Evolutionary conservation across 225 moss, liverwort and hornwort genomes (phyloP).

Genomic region (Polytrichum commune): DNA sequence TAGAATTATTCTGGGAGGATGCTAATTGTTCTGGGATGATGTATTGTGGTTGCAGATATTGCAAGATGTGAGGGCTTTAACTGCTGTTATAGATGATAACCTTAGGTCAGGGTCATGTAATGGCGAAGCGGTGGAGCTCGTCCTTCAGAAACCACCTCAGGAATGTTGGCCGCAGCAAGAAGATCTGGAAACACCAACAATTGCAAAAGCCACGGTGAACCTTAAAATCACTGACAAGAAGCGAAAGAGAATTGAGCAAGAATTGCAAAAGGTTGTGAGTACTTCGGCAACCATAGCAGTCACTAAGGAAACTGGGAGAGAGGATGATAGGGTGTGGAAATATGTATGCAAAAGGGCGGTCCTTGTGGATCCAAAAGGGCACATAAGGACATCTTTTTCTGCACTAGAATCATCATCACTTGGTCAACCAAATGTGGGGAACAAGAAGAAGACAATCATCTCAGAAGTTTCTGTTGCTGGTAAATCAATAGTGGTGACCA

Average conservation of each 20-base stretch:
- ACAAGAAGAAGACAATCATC: constrained; percentile 16
- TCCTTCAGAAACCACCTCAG: neutral
- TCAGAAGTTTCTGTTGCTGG: constrained; percentile 31
- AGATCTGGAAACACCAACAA: neutral
- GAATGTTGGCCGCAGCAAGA: neutral
- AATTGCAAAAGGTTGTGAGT: neutral
- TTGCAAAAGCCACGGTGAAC: neutral
- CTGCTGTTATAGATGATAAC: neutral
- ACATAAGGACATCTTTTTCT: constrained; percentile 5
- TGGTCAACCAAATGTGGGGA: neutral
- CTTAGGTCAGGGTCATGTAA: neutral
- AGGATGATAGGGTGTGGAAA: constrained; percentile 45
- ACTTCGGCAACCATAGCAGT: constrained; percentile 4
- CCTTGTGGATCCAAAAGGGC: constrained; percentile 22
- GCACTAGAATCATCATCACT: constrained; percentile 4
- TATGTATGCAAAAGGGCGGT: constrained; percentile 50
- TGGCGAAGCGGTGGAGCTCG: neutral
- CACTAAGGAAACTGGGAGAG: constrained; percentile 6
- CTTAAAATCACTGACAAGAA: constrained; percentile 3
- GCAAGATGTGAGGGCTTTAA: neutral
- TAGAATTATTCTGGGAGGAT: neutral
- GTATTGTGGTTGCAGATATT: neutral
- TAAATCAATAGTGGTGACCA: constrained; percentile 52
- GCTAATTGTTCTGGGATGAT: neutral
- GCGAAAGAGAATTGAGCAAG: constrained; percentile 2